Evolutionary conservation across 2,329 filamentous ascomycete species (phyloP).

Genomic region (Fusarium sambucinum): DNA sequence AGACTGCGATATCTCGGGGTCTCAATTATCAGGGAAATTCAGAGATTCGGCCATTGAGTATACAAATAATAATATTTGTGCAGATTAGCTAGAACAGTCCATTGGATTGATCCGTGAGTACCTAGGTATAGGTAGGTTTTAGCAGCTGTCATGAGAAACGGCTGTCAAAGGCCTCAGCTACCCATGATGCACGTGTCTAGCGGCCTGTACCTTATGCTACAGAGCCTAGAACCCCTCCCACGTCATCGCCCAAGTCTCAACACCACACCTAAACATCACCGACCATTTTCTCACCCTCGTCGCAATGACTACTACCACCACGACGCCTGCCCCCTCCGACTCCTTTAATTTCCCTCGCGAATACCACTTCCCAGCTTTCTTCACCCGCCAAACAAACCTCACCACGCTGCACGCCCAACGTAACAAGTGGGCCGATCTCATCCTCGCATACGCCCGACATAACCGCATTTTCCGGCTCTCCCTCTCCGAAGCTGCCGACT

Average conservation of each 20-base stretch:
- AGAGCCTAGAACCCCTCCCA: slow-evolving; percentile 24
- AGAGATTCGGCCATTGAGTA: slow-evolving; percentile 12
- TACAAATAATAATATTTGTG: not conserved
- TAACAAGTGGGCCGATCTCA: slow-evolving; percentile 85
- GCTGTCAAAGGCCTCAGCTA: not conserved
- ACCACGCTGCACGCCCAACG: slow-evolving; percentile 81
- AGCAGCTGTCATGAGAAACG: not conserved
- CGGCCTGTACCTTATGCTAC: slow-evolving; percentile 3
- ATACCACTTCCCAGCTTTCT: slow-evolving; percentile 87
- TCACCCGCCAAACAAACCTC: slow-evolving; percentile 81
- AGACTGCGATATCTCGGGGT: not conserved
- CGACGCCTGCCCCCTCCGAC: slow-evolving; percentile 3
- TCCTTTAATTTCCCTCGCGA: slow-evolving; percentile 70
- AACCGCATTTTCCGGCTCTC: slow-evolving; percentile 82
- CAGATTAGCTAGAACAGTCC: not conserved
- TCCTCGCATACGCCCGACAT: slow-evolving; percentile 85
- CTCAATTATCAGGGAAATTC: not conserved
- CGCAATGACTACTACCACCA: slow-evolving; percentile 27
- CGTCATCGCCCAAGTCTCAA: slow-evolving; percentile 37
- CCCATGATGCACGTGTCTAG: slow-evolving; percentile 27
- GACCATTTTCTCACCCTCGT: not conserved
- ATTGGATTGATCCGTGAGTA: not conserved
- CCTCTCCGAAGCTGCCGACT: slow-evolving; percentile 67
- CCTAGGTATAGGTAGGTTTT: not conserved
- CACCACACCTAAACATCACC: slow-evolving; percentile 26